Base-by-base conservation (phyloP, 148 eudicot species). In the Cornus suecica region DNA sequence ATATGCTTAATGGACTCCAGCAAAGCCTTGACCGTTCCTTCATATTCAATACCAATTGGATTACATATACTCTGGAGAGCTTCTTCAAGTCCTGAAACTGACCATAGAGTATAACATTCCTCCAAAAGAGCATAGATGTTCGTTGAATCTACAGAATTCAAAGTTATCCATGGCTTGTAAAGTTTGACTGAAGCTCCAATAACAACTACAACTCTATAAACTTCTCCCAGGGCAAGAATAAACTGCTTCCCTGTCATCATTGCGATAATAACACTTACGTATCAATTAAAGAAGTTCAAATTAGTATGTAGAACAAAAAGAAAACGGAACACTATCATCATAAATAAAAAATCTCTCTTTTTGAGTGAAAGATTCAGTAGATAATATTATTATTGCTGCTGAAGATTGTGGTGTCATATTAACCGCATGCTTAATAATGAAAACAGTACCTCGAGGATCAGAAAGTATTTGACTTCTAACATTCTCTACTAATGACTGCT, bases 171-270 rank as follows among this genome's bases (percentile, higher is more conserved):
- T 45, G 93, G 92, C 79, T 81, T 87, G 83, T 81, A 88, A 62
- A 94, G 79, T 80, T 87, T 85, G 42, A 81, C 85, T 56, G 98
- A 88, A 54, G 88, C 71, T 76, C 79, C 87, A 66, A 94, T 84
- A 62, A 94, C 81, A 62, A 81, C 78, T 28, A 86, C 86, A 45
- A 83, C 90, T 81, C 92, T 92, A 78, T 85, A 90, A 75, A 92
- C 84, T 82, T 94, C 97, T 79, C 90, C 98, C 23, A 92, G 85
- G 42, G 92, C 89, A 65, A 75, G 73, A 64, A 94, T 75, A 70
- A 85, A 83, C 16, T 45, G 51, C 79, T 84, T 92, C 42, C 94
- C 98, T 94, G 94, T 23, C 70, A 66, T 71, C 73, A 78, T 14
- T 76, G 80, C 28, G 64, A 64, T 16, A 62, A 8, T 63, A 20